phyloP scores from a whole-genome alignment of 768 basidiomycete genomes.

The Sarcodon sp. region DNA sequence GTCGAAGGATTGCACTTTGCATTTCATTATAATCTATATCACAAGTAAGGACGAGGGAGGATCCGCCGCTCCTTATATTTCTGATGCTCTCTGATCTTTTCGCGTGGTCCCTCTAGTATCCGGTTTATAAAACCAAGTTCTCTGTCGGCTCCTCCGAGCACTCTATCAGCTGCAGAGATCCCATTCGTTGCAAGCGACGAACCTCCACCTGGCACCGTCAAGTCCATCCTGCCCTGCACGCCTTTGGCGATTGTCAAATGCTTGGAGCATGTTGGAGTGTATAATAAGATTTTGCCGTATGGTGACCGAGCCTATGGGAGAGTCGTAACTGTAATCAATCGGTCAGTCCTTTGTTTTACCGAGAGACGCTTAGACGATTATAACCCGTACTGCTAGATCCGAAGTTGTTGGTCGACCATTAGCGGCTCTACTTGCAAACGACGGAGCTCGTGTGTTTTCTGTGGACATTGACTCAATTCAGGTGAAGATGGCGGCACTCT shows the following conservation, averaged over 20 bases:
- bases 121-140: slow-evolving; percentile 81
- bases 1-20: slow-evolving; percentile 97
- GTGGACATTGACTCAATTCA: slow-evolving; percentile 94
- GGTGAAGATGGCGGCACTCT: slow-evolving; percentile 17
- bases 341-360: slow-evolving; percentile 29
- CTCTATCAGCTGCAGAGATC: slow-evolving; percentile 10
- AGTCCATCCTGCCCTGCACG: slow-evolving; percentile 95
- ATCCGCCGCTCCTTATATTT: not conserved
- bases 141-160: slow-evolving; percentile 30
- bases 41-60: slow-evolving; percentile 88
- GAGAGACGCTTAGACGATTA: not conserved
- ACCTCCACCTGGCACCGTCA: slow-evolving; percentile 78
- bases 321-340: slow-evolving; percentile 89
- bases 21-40: slow-evolving; percentile 89
- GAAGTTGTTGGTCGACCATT: slow-evolving; percentile 96
- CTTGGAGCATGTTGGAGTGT: slow-evolving; percentile 82
- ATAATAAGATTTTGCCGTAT: slow-evolving; percentile 85
- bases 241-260: slow-evolving; percentile 95
- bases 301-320: slow-evolving; percentile 93
- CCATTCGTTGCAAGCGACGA: slow-evolving; percentile 30
- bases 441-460: slow-evolving; percentile 91
- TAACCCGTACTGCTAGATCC: slow-evolving; percentile 34
- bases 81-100: not conserved
- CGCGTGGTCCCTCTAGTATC: slow-evolving; percentile 40
- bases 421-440: slow-evolving; percentile 92